These are phyloP conservation scores for Infundibulicybe gibba DNA, from an alignment of 768 basidiomycete genomes.

Conservation along the genomic window DNA sequence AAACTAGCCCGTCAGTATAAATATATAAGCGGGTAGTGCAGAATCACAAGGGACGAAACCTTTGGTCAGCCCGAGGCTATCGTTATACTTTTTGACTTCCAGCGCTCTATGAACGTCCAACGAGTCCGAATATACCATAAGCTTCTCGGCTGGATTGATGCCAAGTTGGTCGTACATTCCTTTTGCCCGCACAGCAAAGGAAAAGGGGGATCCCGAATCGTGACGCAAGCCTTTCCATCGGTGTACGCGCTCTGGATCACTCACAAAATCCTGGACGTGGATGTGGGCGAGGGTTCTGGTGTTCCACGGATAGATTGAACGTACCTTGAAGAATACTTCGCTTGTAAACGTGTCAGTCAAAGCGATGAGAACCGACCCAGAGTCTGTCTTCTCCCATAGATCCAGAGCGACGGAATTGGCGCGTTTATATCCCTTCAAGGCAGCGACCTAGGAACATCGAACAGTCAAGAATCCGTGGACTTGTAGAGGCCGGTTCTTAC, in stretches of 20 bases:
- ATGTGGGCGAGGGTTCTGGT: not conserved
- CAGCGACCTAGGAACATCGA: conserved; percentile 58
- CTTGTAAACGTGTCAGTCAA: conserved; percentile 96
- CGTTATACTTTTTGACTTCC: conserved; percentile 66
- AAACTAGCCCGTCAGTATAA: conserved; percentile 45
- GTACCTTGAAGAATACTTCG: conserved; percentile 75
- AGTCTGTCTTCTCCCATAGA: conserved; percentile 75
- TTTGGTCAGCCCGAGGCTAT: conserved; percentile 60
- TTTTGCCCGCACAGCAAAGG: too few relatives aligned
- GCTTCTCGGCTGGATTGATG: too few relatives aligned
- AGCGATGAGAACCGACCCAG: conserved; percentile 68
- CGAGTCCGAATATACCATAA: conserved; percentile 83
- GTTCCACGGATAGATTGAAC: conserved; percentile 5
- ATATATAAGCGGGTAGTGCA: conserved; percentile 1
- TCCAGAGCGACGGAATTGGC: too few relatives aligned
- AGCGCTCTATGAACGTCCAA: conserved; percentile 71
- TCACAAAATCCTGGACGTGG: conserved; percentile 57
- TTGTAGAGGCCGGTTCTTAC: too few relatives aligned
- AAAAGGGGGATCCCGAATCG: too few relatives aligned
- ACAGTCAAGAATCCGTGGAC: conserved; percentile 18
- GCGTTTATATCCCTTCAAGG: too few relatives aligned
- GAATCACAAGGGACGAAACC: conserved; percentile 30
- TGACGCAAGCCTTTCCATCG: too few relatives aligned
- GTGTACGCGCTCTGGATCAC: conserved; percentile 53
- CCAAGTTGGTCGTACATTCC: too few relatives aligned